A percentile compares a stretch with the other conserved stretches of the same genome.
Evolutionary conservation across 148 eudicot genomes (phyloP).

Genomic region (Agrostemma githago): DNA sequence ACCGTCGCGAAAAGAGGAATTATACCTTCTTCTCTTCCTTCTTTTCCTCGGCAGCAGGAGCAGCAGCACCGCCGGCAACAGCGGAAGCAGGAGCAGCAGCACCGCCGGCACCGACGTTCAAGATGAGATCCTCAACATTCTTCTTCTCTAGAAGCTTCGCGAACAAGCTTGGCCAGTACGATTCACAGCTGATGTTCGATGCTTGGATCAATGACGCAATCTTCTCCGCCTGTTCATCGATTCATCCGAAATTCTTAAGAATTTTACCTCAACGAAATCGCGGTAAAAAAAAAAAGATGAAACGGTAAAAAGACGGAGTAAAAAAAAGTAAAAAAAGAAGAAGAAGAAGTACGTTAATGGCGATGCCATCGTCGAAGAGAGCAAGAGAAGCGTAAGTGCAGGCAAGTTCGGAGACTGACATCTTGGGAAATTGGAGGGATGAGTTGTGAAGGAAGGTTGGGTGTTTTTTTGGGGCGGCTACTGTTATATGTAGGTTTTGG

Average conservation of each 20-base stretch:
- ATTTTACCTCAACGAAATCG: background rate
- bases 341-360: slow-evolving; percentile 44
- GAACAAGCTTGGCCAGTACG: slow-evolving; percentile 66
- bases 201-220: slow-evolving; percentile 44
- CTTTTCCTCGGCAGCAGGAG: slow-evolving; percentile 43
- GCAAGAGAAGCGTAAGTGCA: slow-evolving; percentile 65
- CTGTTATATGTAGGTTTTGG: too few relatives aligned
- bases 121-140: slow-evolving; percentile 51
- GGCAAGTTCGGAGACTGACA: slow-evolving; percentile 35
- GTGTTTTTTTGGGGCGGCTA: too few relatives aligned
- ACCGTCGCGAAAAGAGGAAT: background rate
- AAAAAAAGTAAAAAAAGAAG: background rate
- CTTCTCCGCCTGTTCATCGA: slow-evolving; percentile 47
- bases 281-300: background rate
- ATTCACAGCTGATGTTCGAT: slow-evolving; percentile 41
- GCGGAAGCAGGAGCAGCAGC: slow-evolving; percentile 33
- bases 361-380: slow-evolving; percentile 71
- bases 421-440: background rate
- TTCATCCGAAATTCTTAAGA: background rate
- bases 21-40: slow-evolving; percentile 49
- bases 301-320: too few relatives aligned
- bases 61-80: slow-evolving; percentile 29
- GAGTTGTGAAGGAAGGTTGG: background rate
- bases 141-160: slow-evolving; percentile 60
- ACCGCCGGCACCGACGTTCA: slow-evolving; percentile 58